Evolutionary conservation across 2,329 filamentous ascomycete species (phyloP).

Genomic region (Bisporella sp.): DNA sequence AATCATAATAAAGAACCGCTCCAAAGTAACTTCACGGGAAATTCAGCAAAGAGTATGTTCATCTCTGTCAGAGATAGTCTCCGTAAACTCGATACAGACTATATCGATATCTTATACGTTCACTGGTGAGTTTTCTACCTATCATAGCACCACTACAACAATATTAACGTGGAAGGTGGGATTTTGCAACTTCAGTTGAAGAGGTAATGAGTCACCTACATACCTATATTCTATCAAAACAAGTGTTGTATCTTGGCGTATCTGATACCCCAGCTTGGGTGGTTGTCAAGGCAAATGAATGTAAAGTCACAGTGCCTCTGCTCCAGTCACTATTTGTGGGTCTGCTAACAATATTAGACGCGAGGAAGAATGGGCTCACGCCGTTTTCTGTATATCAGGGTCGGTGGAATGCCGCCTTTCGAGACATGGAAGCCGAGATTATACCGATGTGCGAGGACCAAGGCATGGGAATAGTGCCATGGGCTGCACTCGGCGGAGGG

Average conservation of each 20-base stretch:
- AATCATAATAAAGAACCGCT: slow-evolving; percentile 2
- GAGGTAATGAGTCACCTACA: not conserved
- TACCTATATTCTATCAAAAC: not conserved
- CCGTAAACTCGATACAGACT: slow-evolving; percentile 54
- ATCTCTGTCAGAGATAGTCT: slow-evolving; percentile 23
- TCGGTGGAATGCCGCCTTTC: not conserved
- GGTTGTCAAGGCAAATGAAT: not conserved
- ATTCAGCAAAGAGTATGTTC: slow-evolving; percentile 8
- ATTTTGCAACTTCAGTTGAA: not conserved
- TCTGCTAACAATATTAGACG: not conserved
- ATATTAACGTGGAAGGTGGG: not conserved
- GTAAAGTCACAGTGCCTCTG: not conserved
- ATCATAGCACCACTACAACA: not conserved
- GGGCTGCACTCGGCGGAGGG: not conserved
- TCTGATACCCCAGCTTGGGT: not conserved
- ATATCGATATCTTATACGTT: slow-evolving; percentile 50
- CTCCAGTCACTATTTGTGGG: not conserved
- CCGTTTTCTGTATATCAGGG: not conserved
- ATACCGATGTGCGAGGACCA: not conserved
- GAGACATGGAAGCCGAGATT: not conserved
- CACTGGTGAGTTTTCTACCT: not conserved
- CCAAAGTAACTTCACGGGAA: slow-evolving; percentile 5
- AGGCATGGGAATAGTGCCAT: not conserved
- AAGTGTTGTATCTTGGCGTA: not conserved
- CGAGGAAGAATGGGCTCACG: not conserved